These are phyloP conservation scores for Linnemannia schmuckeri DNA, from an alignment of 192 early-diverging fungal genomes.

Conservation along the genomic window DNA sequence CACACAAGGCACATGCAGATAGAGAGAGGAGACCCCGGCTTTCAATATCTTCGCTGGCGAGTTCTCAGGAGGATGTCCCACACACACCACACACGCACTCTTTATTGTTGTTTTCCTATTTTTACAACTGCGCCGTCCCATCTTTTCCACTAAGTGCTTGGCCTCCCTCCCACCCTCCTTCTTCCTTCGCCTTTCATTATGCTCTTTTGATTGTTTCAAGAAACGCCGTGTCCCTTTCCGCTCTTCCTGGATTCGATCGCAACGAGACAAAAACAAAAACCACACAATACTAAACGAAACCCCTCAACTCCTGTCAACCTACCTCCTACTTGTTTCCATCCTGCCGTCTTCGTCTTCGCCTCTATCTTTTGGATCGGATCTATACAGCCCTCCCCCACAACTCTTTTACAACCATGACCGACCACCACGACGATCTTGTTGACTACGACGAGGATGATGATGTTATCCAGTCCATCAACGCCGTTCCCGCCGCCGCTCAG, in stretches of 20 bases:
- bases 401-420: slow-evolving; percentile 53
- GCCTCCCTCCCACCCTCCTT: slow-evolving; percentile 8
- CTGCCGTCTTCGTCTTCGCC: slow-evolving; percentile 11
- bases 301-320: not conserved
- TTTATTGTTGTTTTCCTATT: not conserved
- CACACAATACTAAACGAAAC: slow-evolving; percentile 27
- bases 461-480: slow-evolving; percentile 68
- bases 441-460: slow-evolving; percentile 98
- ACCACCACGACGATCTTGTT: slow-evolving; percentile 92
- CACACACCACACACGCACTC: not conserved
- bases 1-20: no score
- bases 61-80: slow-evolving; percentile 7
- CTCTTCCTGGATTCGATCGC: not conserved
- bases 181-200: not conserved
- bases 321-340: not conserved
- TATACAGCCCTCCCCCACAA: not conserved
- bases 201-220: slow-evolving; percentile 16
- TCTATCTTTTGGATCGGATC: not conserved
- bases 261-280: not conserved
- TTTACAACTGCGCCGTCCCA: not conserved
- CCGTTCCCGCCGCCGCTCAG: slow-evolving; percentile 61
- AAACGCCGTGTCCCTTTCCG: not conserved
- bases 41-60: not conserved
- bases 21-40: not conserved
- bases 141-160: not conserved